These are phyloP conservation scores for Psilocybe cubensis DNA, from an alignment of 768 basidiomycete species.

Conservation along the genomic window DNA sequence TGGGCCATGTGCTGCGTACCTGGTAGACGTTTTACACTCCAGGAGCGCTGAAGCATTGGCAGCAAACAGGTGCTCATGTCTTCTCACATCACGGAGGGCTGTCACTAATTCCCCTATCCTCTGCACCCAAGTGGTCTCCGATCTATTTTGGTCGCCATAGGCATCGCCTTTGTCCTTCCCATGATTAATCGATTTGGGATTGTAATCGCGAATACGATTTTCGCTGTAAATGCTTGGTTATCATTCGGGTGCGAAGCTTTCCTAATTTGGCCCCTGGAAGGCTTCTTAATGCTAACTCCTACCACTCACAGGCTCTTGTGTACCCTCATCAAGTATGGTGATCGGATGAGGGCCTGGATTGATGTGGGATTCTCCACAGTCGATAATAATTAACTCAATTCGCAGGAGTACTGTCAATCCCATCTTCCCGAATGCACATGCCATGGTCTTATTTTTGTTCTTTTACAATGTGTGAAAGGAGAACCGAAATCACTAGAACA, in stretches of 20 bases:
- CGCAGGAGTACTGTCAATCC: not conserved
- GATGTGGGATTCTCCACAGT: slow-evolving; percentile 59
- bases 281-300: not conserved
- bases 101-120: not conserved
- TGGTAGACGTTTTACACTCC: slow-evolving; percentile 61
- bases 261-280: not conserved
- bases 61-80: slow-evolving; percentile 44
- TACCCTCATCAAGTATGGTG: slow-evolving; percentile 56
- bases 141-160: slow-evolving; percentile 43
- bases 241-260: slow-evolving; percentile 51
- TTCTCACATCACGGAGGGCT: not conserved
- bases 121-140: slow-evolving; percentile 49
- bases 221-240: slow-evolving; percentile 47
- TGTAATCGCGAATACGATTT: slow-evolving; percentile 46
- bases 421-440: not conserved
- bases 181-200: slow-evolving; percentile 57
- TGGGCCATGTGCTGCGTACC: slow-evolving; percentile 58
- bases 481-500: not conserved
- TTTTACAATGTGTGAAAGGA: no score
- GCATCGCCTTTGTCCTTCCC: slow-evolving; percentile 53
- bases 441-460: no score
- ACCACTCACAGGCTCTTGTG: slow-evolving; percentile 48
- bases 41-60: slow-evolving; percentile 69
- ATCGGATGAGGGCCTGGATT: slow-evolving; percentile 55
- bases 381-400: slow-evolving; percentile 27